Evolutionary conservation across 2,329 filamentous ascomycete species (phyloP).

Genomic region (Dothiorella sarmentorum): DNA sequence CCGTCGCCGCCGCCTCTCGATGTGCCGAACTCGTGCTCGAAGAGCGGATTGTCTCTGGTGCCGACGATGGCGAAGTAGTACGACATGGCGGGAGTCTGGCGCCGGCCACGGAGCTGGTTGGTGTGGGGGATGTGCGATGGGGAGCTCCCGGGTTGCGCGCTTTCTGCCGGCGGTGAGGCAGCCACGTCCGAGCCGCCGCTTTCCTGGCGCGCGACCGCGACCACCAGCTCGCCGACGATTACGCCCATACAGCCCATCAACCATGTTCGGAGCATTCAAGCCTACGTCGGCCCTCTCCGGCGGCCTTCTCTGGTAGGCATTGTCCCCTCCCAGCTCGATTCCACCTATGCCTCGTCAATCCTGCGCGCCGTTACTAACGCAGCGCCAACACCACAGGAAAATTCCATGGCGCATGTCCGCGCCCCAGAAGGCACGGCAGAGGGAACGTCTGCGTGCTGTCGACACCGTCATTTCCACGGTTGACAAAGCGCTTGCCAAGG

Average conservation of each 20-base stretch:
- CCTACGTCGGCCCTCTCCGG: constrained; percentile 39
- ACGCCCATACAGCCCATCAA: constrained; percentile 20
- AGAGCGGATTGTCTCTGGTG: constrained; percentile 91
- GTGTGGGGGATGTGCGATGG: background rate
- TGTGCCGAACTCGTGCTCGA: constrained; percentile 95
- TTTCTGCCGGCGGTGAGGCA: constrained; percentile 15
- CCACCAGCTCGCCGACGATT: background rate
- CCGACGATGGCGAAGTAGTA: constrained; percentile 99
- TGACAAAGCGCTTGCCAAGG: constrained; percentile 70
- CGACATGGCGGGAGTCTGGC: constrained; percentile 63
- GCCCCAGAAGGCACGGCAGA: constrained; percentile 85
- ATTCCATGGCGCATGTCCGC: constrained; percentile 91
- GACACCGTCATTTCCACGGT: constrained; percentile 84
- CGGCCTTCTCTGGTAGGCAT: constrained; percentile 36
- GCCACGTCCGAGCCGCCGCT: background rate
- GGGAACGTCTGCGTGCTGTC: constrained; percentile 76
- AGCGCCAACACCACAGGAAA: constrained; percentile 60
- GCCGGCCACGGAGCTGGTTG: background rate
- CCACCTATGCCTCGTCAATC: background rate
- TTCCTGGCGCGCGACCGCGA: background rate
- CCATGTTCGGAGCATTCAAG: constrained; percentile 41
- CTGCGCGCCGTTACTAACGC: background rate
- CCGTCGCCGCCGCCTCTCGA: constrained; percentile 95
- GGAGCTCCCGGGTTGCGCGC: constrained; percentile 1
- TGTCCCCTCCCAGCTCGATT: background rate